phyloP scores from a whole-genome alignment of 352 stramenopile genomes.

The Pythium dissimile region DNA sequence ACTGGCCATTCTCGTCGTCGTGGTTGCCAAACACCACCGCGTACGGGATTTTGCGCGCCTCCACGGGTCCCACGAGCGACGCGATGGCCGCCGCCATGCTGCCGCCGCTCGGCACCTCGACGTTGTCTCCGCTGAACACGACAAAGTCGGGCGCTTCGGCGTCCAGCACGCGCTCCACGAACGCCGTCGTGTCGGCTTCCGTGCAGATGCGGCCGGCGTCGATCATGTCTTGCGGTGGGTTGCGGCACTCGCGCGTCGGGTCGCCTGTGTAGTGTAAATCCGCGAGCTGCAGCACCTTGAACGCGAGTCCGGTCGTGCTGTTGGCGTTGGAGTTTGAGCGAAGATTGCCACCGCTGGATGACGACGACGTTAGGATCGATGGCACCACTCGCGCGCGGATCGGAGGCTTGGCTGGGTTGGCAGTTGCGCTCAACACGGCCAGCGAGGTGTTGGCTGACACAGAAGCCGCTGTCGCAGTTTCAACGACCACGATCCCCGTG shows the following conservation, averaged over 20 bases:
- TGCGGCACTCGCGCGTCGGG: conserved; percentile 28
- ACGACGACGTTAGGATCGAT: too few relatives aligned
- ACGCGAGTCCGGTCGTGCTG: conserved; percentile 22
- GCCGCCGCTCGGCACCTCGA: conserved; percentile 21
- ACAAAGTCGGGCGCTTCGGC: conserved; percentile 49
- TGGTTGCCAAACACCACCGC: conserved; percentile 63
- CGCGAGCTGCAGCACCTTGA: conserved; percentile 57
- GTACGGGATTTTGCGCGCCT: conserved; percentile 45
- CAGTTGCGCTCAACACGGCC: not conserved
- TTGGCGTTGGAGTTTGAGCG: not conserved
- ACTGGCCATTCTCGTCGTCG: conserved; percentile 43
- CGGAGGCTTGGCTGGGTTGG: not conserved
- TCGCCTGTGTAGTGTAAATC: conserved; percentile 56
- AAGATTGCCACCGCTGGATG: not conserved
- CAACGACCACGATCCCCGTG: not conserved
- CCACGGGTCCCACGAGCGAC: conserved; percentile 26
- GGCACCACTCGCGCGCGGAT: not conserved
- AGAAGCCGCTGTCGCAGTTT: not conserved
- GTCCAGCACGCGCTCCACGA: conserved; percentile 50
- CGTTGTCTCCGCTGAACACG: conserved; percentile 54
- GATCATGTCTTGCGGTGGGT: conserved; percentile 19
- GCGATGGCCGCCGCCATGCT: conserved; percentile 34
- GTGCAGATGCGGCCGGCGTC: conserved; percentile 26
- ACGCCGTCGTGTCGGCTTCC: conserved; percentile 38
- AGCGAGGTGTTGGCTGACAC: not conserved